Percentiles rank a stretch among this genome's conserved stretches.
phyloP scores from a whole-genome alignment of 306 rosid genomes.

The Ceratonia siliqua region DNA sequence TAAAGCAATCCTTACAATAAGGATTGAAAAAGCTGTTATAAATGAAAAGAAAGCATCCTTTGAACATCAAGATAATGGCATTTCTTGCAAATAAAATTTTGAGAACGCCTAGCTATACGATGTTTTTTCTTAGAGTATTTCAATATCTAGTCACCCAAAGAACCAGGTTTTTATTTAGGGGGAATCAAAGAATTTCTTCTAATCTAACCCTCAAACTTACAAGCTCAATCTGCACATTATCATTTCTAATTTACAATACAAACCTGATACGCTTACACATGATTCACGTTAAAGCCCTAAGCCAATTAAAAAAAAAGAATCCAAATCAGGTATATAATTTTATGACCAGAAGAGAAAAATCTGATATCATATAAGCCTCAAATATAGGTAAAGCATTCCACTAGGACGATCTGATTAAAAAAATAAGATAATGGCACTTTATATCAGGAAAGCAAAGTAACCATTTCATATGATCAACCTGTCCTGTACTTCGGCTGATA shows the following conservation, averaged over 20 bases:
- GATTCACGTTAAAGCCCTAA: not conserved
- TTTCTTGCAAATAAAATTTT: constrained; percentile 6
- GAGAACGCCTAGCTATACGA: not conserved
- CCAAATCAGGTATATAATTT: not conserved
- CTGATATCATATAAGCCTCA: not conserved
- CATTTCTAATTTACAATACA: not conserved
- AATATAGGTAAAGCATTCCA: not conserved
- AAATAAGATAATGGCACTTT: constrained; percentile 42
- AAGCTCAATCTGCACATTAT: not conserved
- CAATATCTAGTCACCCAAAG: not conserved
- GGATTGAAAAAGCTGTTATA: not conserved
- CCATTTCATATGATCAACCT: constrained; percentile 52
- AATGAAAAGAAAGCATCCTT: not conserved
- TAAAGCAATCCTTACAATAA: not conserved
- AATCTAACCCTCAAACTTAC: not conserved
- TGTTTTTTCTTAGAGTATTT: not conserved
- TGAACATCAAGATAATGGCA: not conserved
- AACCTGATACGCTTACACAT: not conserved
- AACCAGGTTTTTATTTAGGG: not conserved
- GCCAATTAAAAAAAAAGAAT: constrained; percentile 1
- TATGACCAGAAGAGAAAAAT: not conserved
- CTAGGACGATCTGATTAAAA: not conserved
- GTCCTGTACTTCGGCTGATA: constrained; percentile 89
- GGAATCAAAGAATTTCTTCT: constrained; percentile 1
- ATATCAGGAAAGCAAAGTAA: constrained; percentile 27